Base-by-base conservation (phyloP, 1,284 basidiomycete species). In the Fomitopsis schrenkii region DNA sequence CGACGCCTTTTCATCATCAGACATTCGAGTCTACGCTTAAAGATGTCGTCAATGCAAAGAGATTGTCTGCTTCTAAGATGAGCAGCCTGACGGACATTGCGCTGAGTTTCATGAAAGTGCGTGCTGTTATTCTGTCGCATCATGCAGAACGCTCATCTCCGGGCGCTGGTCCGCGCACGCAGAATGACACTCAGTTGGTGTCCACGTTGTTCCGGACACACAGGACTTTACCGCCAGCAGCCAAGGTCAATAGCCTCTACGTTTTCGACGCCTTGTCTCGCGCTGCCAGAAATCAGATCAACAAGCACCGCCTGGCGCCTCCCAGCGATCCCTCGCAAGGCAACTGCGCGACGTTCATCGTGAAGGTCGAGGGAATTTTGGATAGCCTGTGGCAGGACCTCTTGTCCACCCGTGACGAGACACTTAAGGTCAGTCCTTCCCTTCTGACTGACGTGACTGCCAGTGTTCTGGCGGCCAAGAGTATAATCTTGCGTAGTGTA, bases 181-280 rank as follows among this genome's bases (percentile, higher is more conserved):
- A 95, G 91, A 76, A 88, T 66, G 94, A 96, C 75, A 90, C 91
- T 7, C 85, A 92, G 69, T 79, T 97, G 59, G 91, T 97, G 55
- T 91, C 93, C 35, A 83, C 87, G 58, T 81, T 97, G 45, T 95
- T 91, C 74, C 88, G 90, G 58, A 89, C 89, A 14, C 94, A 97
- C 78, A 91, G 90, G 72, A 84, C 85, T 10, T 79, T 96, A 33
- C 77, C 85, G 3, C 74, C 83, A 10, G 71, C 81, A 19, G 76
- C 81, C 64, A 95, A 97, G 72, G 84, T 95, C 63, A 87, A 85
- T 53, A 93, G 91, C 75, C 80, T 97, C 60, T 97, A 97, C 75
- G 87, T 90, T 48, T 93, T 97, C 72, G 95, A 97, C 76, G 91
- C 94, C 17, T 81, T 97, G 63, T 85, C 92, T 50, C 86, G 95